phyloP scores from a whole-genome alignment of 768 basidiomycete species.

The Agrocybe praecox region DNA sequence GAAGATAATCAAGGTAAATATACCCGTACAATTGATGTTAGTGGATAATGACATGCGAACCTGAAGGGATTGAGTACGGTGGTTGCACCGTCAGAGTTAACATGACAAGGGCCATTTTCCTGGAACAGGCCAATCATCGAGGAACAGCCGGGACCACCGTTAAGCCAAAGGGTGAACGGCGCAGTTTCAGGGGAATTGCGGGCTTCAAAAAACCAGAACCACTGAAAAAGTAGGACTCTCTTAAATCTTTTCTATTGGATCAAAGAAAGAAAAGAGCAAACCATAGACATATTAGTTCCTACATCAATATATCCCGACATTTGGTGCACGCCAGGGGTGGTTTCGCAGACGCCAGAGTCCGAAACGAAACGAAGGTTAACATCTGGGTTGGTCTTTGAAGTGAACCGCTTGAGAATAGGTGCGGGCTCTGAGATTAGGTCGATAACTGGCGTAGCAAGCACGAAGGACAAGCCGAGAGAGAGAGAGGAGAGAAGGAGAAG shows the following conservation, averaged over 20 bases:
- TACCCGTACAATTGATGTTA: not conserved
- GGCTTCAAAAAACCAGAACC: conserved; percentile 79
- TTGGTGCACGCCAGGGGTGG: conserved; percentile 60
- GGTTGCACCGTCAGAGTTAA: conserved; percentile 53
- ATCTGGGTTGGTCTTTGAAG: conserved; percentile 21
- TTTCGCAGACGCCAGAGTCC: conserved; percentile 68
- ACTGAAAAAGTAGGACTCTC: conserved; percentile 38
- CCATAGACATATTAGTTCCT: conserved; percentile 60
- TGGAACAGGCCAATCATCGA: conserved; percentile 70
- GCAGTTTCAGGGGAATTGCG: conserved; percentile 60
- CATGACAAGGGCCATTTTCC: conserved; percentile 69
- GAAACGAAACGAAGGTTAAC: conserved; percentile 48
- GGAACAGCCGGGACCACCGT: conserved; percentile 65
- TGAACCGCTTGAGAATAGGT: conserved; percentile 17
- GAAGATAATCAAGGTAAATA: not conserved
- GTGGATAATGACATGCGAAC: conserved; percentile 25
- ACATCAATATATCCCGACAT: conserved; percentile 66
- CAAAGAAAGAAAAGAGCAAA: conserved; percentile 24
- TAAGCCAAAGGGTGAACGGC: conserved; percentile 68
- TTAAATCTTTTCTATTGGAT: not conserved
- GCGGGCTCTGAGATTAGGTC: not conserved
- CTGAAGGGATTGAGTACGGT: conserved; percentile 64
- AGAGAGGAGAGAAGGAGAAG: not conserved
- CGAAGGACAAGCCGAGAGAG: not conserved
- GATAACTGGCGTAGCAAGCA: conserved; percentile 12